Evolutionary conservation across 495 filamentous ascomycete genomes (phyloP).

Genomic region (Daldinia bambusicola): DNA sequence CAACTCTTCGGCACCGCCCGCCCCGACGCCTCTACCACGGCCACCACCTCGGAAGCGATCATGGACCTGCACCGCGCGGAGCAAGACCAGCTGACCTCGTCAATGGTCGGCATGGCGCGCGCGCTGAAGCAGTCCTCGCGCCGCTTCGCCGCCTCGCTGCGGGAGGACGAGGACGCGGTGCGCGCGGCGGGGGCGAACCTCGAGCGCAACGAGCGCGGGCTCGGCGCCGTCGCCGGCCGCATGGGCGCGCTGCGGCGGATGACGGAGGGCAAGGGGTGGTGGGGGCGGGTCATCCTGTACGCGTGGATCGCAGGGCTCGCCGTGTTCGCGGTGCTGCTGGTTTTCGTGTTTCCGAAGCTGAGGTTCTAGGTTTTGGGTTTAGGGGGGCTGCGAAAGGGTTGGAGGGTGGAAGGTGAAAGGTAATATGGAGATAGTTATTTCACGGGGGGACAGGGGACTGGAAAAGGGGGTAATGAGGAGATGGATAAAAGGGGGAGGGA

Average conservation of each 20-base stretch:
- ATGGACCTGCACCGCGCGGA: slow-evolving; percentile 78
- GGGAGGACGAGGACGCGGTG: slow-evolving; percentile 76
- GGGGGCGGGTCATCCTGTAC: slow-evolving; percentile 86
- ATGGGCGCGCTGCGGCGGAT: slow-evolving; percentile 79
- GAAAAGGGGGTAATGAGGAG: not conserved
- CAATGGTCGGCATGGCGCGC: slow-evolving; percentile 78
- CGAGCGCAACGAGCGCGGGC: slow-evolving; percentile 75
- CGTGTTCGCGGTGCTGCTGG: slow-evolving; percentile 76
- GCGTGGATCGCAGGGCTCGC: slow-evolving; percentile 82
- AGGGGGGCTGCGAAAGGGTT: too few relatives aligned
- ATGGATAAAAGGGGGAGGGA: not conserved
- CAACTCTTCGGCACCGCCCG: slow-evolving; percentile 53
- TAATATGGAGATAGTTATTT: too few relatives aligned
- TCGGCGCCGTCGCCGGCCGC: slow-evolving; percentile 75
- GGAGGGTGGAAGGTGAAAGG: too few relatives aligned
- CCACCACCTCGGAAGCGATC: slow-evolving; percentile 67
- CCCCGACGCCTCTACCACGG: slow-evolving; percentile 24
- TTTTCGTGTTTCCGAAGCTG: slow-evolving; percentile 85
- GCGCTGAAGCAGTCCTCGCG: slow-evolving; percentile 80
- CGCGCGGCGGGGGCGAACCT: slow-evolving; percentile 75
- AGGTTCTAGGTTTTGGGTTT: too few relatives aligned
- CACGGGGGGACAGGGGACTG: too few relatives aligned
- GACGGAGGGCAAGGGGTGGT: slow-evolving; percentile 89
- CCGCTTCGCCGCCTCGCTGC: slow-evolving; percentile 74
- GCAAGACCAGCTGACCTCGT: slow-evolving; percentile 84